Evolutionary conservation across 108 stramenopile genomes (phyloP), one percentile per base, ranked within the genome.

Genomic region (Bacterosira constricta): DNA sequence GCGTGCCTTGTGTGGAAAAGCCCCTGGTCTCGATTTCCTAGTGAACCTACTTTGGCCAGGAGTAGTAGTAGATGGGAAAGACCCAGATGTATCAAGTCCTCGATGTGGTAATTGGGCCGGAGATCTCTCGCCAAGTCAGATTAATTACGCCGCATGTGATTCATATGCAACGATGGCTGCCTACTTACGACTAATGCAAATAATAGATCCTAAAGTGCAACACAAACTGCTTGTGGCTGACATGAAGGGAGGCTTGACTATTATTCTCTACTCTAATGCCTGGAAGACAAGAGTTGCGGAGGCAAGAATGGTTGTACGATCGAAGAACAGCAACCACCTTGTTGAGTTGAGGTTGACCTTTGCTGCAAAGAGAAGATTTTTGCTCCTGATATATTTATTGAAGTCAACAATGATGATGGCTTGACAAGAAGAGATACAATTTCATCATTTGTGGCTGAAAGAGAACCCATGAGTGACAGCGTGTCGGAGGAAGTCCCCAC

Each of bases 1-100:
- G 21, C 47, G 47, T 13, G 47, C 47, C 21, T 49, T 49, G n/a
- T 49, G 47, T 15, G n/a, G 47, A n/a, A 49, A 49, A 20, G 47
- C 47, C 6, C 47, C 47, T 20, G 6, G 18, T 49, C n/a, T 49
- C 12, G 6, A 6, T 15, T 49, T 49, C 21, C 5, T 49, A 20
- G n/a, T 49, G 6, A 20, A 49, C 6, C 13, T 49, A n/a, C 21
- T 49, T n/a, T 49, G 47, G 47, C 47, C 47, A n/a, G 59, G 59
- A 23, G 59, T 61, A 1, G 41, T 61, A 11, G n/a, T 61, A 0
- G 59, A 61, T 3, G 59, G 59, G 21, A 61, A 61, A 61, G 59
- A 61, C n/a, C n/a, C n/a, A n/a, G n/a, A n/a, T 39, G 34, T 21
- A 6, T 6, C n/a, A 2, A 37, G 58, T 4, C 58, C 58, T 18